Base-by-base conservation (phyloP, 148 eudicot genomes). In the Rhododendron kiyosumense region DNA sequence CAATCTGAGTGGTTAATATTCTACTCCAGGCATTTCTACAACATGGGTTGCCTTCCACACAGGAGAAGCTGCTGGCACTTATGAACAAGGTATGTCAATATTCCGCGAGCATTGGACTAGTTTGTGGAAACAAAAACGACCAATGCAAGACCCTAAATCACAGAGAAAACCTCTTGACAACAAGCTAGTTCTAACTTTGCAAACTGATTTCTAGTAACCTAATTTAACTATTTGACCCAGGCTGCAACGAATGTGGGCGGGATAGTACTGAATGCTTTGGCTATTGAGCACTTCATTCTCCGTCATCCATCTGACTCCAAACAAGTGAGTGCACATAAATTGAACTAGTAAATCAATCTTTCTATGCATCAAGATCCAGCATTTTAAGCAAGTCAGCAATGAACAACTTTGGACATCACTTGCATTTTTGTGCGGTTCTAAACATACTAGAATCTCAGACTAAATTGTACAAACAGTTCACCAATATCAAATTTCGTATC, bases 241-340 rank as follows among this genome's bases (percentile, higher is more conserved):
- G 99, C 99, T 78, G 94, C 94, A 14, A 82, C 95, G 30, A 94
- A 95, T 85, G 94, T 96, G 43, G 99, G 99, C 0, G 99, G 97
- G 9, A 90, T 93, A 90, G 93, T 95, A 88, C 91, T 96, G 41
- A 96, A 96, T 89, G 96, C 94, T 86, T 93, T 95, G 78, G 97
- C 96, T 30, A 95, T 96, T 57, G 99, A 95, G 90, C 96, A 95
- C 89, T 95, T 93, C 93, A 94, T 96, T 87, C 97, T 96, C 83
- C 89, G 99, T n/a, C 93, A 92, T 87, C 93, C 99, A 85, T 87
- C 92, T 20, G 94, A 90, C 85, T 74, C 91, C 57, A 89, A 90
- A 84, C 88, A 92, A 73, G 99, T 95, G 89, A 93, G 98, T 88
- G 30, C 63, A 30, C 20, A 78, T 57, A 57, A 6, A 7, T 86